Percentiles rank a stretch among this genome's conserved stretches.
These are phyloP conservation scores for Babesia gibsoni DNA, from an alignment of 169 alveolate genomes.

Conservation along the genomic window DNA sequence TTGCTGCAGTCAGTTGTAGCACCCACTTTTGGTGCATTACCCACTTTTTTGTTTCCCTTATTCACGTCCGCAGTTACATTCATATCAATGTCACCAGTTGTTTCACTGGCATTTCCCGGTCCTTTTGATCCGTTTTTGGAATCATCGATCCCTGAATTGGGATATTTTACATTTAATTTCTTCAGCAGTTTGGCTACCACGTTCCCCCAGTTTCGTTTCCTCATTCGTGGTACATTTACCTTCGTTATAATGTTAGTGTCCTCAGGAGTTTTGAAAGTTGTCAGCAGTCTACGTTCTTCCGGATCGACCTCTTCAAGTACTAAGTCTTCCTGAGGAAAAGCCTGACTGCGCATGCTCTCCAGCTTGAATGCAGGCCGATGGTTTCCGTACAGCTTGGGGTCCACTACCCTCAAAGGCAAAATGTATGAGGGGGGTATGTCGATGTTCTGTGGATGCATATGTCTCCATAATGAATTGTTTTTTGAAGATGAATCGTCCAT, in stretches of 20 bases:
- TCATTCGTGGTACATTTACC: constrained; percentile 28
- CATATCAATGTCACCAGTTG: not conserved
- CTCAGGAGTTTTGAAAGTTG: not conserved
- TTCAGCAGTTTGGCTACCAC: constrained; percentile 38
- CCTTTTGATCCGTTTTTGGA: not conserved
- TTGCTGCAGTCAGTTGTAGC: no score
- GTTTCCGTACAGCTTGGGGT: constrained; percentile 35
- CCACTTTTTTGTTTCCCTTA: not conserved
- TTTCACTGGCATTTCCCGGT: not conserved
- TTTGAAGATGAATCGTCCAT: constrained; percentile 22
- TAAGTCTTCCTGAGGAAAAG: not conserved
- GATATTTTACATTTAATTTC: not conserved
- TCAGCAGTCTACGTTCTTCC: constrained; percentile 9
- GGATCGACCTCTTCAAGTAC: not conserved
- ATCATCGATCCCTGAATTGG: not conserved
- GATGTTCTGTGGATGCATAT: constrained; percentile 14
- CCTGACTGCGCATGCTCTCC: constrained; percentile 3
- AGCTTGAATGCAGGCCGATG: constrained; percentile 15
- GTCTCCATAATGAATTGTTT: constrained; percentile 38
- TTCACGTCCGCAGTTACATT: not conserved
- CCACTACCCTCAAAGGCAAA: constrained; percentile 27
- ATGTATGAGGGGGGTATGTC: constrained; percentile 44
- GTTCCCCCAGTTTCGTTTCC: constrained; percentile 25
- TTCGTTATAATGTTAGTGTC: not conserved
- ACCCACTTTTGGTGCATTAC: no score